Percentiles rank a stretch among this genome's conserved stretches.
Evolutionary conservation across 257 asterid species (phyloP).

Genomic region (Linderniella brevidens): DNA sequence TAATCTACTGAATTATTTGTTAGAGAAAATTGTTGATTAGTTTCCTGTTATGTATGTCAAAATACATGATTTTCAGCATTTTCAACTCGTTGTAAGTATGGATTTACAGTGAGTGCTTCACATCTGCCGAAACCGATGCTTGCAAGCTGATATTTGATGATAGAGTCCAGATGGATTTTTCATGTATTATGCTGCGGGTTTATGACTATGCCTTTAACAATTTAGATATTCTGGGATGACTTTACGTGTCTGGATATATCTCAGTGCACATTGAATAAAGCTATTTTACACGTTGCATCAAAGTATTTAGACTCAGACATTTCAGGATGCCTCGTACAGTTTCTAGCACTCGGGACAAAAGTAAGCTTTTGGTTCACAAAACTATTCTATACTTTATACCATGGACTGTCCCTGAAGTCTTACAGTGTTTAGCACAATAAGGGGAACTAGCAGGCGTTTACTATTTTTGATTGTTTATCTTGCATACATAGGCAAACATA

Average conservation of each 20-base stretch:
- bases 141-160: background rate
- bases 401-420: background rate
- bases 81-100: too few species aligned
- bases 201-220: slow-evolving; percentile 30
- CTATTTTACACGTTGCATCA: slow-evolving; percentile 56
- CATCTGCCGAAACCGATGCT: background rate
- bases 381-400: too few species aligned
- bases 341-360: slow-evolving; percentile 54
- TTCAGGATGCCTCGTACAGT: slow-evolving; percentile 43
- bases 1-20: too few species aligned
- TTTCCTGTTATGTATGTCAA: too few species aligned
- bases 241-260: slow-evolving; percentile 83
- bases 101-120: too few species aligned
- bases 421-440: background rate
- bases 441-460: background rate
- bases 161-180: slow-evolving; percentile 3
- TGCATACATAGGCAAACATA: slow-evolving; percentile 35
- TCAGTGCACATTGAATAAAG: slow-evolving; percentile 70
- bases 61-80: too few species aligned
- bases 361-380: slow-evolving; percentile 21
- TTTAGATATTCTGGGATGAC: slow-evolving; percentile 76
- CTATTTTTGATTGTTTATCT: slow-evolving; percentile 3
- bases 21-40: too few species aligned
- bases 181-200: slow-evolving; percentile 5
- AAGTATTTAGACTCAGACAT: slow-evolving; percentile 43